Evolutionary conservation across 352 stramenopile species (phyloP), one percentile per base, ranked within the genome.

Genomic region (Globisporangium yorkense): DNA sequence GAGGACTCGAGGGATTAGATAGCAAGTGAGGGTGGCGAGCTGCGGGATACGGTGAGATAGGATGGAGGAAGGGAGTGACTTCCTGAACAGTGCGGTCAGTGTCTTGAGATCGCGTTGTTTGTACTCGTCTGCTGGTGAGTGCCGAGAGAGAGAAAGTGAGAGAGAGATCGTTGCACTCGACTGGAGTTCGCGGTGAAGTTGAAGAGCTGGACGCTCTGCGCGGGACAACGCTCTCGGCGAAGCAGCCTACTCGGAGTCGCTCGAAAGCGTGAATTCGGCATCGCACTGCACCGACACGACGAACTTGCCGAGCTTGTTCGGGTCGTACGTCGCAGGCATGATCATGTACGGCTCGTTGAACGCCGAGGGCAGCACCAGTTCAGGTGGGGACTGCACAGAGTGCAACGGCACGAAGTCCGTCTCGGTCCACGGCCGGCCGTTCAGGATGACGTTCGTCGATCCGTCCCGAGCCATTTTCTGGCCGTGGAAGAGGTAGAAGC

Each of bases 321-420:
- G 85, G 44, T 94, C 88, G 63, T 93, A 96, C 0, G 87, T 97
- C n/a, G 87, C 67, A 12, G 88, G 88, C 74, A 97, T 85, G 61
- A 96, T 96, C 31, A 89, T 76, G 59, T 89, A 96, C 3, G 76
- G 69, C 48, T 88, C 86, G 40, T 93, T 92, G 48, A 92, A 89
- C 33, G 75, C 67, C n/a, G 77, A 60, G 2, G 79, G 77, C 7
- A 91, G 68, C 27, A 80, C 70, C 44, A 91, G 67, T 16, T 89
- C 80, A 0, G 70, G 66, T 18, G 88, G 87, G 0, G 87, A 92
- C 49, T 68, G 66, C 12, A 97, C 75, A 6, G 62, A 62, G 61
- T 94, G 77, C 35, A 93, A 57, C 53, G 84, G 84, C 37, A 93
- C 83, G 63, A 95, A 96, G 50, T 92, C 80, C 13, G 80, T 92